Base-by-base conservation (phyloP, 495 filamentous ascomycete species). In the Tuber borchii region DNA sequence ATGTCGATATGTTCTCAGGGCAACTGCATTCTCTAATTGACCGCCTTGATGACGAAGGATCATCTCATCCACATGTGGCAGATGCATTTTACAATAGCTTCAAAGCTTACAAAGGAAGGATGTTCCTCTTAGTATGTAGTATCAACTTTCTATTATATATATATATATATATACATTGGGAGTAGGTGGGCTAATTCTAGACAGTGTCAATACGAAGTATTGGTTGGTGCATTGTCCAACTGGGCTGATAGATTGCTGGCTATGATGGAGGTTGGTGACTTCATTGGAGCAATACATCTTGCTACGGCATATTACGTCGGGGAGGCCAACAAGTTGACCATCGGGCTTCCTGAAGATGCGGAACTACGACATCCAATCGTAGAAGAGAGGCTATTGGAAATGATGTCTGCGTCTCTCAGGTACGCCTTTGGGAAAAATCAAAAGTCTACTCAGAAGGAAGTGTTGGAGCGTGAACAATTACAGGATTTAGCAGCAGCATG, bases 81-180 rank as follows among this genome's bases (percentile, higher is more conserved):
- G 96, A 99, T 86, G 95, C 96, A 22, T 99, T 97, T 79, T 92
- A 95, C 82, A 97, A 97, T 91, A 97, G 96, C 83, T 94, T 98
- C 83, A 93, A 92, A 76, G 89, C 93, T 7, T 97, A 97, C 84
- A 99, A 98, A 84, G 94, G 96, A 22, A 90, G 95, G 19, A 86
- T 97, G 68, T 99, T 98, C 82, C 86, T 98, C 19, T 86, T 99
- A 56, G 82, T 83, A 77, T 20, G 79, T 71, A 22, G 40, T 65
- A 37, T 73, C 19, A 40, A 40, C n/a, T 75, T 31, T 34, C 17
- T 0, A 20, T 39, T 77, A 37, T 44, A 43, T 51, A 42, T 42
- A 61, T 39, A 68, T 20, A 39, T 51, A 43, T 51, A 42, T 46
- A 26, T 31, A 68, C 16, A 39, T 65, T 65, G 26, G 42, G 6